Conservation (phyloP, 2,329 filamentous ascomycete species). For the Trichoderma atrobrunneum region DNA sequence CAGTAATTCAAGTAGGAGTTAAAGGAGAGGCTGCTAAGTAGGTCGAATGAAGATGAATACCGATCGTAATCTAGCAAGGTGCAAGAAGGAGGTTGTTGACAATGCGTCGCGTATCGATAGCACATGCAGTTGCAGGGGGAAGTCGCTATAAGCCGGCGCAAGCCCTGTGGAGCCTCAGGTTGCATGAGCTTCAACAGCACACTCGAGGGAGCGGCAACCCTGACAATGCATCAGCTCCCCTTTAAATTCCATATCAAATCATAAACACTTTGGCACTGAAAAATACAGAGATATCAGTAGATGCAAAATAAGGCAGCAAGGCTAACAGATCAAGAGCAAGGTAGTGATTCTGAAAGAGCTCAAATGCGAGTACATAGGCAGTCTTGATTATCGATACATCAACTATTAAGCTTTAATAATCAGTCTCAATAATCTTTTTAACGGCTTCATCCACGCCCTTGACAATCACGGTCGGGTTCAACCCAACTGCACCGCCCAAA, state of each 20-base stretch:
- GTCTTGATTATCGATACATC: neutral
- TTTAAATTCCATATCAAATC: neutral
- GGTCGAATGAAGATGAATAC: neutral
- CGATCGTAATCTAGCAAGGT: neutral
- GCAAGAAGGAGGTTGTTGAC: neutral
- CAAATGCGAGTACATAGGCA: neutral
- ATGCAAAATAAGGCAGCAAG: neutral
- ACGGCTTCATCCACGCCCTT: constrained; percentile 58
- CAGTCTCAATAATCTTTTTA: constrained; percentile 28
- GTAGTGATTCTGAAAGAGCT: neutral
- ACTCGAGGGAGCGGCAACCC: neutral
- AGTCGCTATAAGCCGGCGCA: neutral
- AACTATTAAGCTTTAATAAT: neutral
- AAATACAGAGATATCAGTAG: neutral
- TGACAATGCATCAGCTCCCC: neutral
- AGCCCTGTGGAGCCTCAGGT: neutral
- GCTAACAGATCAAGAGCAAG: neutral
- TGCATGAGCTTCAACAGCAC: neutral
- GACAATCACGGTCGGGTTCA: constrained; percentile 53
- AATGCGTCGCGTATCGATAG: constrained; percentile 16
- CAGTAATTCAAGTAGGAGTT: neutral
- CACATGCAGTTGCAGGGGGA: neutral
- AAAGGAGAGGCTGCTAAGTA: neutral
- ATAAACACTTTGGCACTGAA: neutral
- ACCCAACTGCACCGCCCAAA: constrained; percentile 45